phyloP scores from a whole-genome alignment of 495 filamentous ascomycete species.

The Cenococcum geophilum region DNA sequence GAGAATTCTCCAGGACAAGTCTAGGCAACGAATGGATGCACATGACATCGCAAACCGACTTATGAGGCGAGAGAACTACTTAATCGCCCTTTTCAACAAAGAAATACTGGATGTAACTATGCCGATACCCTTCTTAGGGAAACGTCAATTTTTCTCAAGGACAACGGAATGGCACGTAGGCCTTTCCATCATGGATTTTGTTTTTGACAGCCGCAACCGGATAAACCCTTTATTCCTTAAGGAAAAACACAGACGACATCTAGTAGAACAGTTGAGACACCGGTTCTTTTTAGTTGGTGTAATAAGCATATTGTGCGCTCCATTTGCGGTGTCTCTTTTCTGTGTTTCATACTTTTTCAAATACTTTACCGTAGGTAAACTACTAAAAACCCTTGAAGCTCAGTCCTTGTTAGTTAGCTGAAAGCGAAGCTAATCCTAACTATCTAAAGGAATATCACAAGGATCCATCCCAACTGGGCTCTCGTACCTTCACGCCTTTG shows the following conservation, averaged over 20 bases:
- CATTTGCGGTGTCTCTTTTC: constrained; percentile 76
- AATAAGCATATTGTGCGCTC: constrained; percentile 79
- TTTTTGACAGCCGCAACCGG: constrained; percentile 74
- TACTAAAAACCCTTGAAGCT: neutral
- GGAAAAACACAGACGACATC: constrained; percentile 66
- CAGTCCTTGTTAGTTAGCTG: constrained; percentile 1
- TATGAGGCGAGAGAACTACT: constrained; percentile 94
- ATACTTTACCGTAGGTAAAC: constrained; percentile 68
- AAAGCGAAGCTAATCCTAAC: constrained; percentile 4
- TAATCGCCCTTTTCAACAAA: constrained; percentile 95
- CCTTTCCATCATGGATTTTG: constrained; percentile 83
- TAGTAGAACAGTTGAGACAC: constrained; percentile 67
- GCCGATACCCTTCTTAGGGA: constrained; percentile 74
- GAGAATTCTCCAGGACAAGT: constrained; percentile 70
- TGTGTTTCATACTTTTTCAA: constrained; percentile 83
- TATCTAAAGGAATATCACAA: constrained; percentile 71
- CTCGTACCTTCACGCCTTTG: constrained; percentile 83
- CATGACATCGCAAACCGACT: constrained; percentile 95
- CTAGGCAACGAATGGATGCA: constrained; percentile 92
- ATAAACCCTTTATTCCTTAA: constrained; percentile 77
- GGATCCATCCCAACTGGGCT: constrained; percentile 75
- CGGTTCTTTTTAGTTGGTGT: constrained; percentile 76
- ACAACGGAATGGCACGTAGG: constrained; percentile 85
- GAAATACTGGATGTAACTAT: constrained; percentile 83
- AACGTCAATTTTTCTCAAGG: constrained; percentile 69